phyloP scores from a whole-genome alignment of 1,284 basidiomycete species.

The Heterobasidion occidentale region DNA sequence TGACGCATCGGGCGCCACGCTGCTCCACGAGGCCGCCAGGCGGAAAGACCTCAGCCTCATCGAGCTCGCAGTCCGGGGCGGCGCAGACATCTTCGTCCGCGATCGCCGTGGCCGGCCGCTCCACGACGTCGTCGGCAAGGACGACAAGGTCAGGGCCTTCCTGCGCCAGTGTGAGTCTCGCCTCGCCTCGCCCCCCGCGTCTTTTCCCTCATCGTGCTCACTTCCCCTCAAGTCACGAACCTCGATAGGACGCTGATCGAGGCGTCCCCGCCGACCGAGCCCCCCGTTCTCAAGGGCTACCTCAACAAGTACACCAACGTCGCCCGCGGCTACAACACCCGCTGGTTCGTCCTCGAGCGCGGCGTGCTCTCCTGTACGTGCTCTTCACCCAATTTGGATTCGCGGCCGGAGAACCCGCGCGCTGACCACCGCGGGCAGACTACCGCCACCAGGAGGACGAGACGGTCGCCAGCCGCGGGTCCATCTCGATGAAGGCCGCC shows the following conservation, averaged over 20 bases:
- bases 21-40: slow-evolving; percentile 85
- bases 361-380: slow-evolving; percentile 77
- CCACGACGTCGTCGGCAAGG: slow-evolving; percentile 62
- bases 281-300: slow-evolving; percentile 71
- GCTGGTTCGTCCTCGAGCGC: slow-evolving; percentile 92
- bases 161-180: slow-evolving; percentile 68
- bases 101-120: slow-evolving; percentile 76
- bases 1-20: slow-evolving; percentile 66
- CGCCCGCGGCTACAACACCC: slow-evolving; percentile 83
- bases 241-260: slow-evolving; percentile 66
- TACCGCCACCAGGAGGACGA: slow-evolving; percentile 93
- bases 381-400: no score
- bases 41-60: slow-evolving; percentile 79
- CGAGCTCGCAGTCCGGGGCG: slow-evolving; percentile 77
- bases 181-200: no score
- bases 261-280: slow-evolving; percentile 34
- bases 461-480: slow-evolving; percentile 78
- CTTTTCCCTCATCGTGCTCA: background rate
- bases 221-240: slow-evolving; percentile 53
- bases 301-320: slow-evolving; percentile 89
- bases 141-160: slow-evolving; percentile 81
- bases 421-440: slow-evolving; percentile 81
- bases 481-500: slow-evolving; percentile 84
- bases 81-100: slow-evolving; percentile 87
- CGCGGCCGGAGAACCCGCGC: no score